Base-by-base conservation (phyloP, 75 land plant species). In the Larix kaempferi region DNA sequence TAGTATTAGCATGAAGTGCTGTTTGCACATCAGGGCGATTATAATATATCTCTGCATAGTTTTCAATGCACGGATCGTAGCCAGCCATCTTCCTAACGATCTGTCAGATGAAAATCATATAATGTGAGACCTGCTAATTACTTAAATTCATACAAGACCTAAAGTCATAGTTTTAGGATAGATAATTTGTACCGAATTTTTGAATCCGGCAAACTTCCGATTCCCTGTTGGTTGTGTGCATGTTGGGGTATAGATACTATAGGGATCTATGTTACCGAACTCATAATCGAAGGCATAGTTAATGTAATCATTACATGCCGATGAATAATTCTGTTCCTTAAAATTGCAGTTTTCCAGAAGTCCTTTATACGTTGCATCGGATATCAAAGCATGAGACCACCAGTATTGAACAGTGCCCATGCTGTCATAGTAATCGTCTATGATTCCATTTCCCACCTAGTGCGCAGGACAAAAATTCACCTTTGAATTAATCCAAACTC, bases 361-460 rank as follows among this genome's bases (percentile, higher is more conserved):
- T n/a, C n/a, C 57, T 12, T 37, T 64, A 73, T 89, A 92, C 5
- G 91, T 84, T 25, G 81, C 54, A 81, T 95, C 94, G 16, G 98
- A 95, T 11, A 95, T 91, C 78, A 95, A 74, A 65, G 95, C 98
- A 81, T 90, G 91, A 21, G 87, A 79, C 93, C 93, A 92, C 98
- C 93, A 91, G 76, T 90, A 95, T 79, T 95, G 93, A 35, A 95
- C 82, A 3, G 88, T 84, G n/a, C 98, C 98, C 64, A 95, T 58
- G 71, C 81, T 86, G 84, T 95, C 98, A 84, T 89, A 86, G 59
- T 87, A 89, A 74, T 88, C 86, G 79, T 95, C 98, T 22, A 88
- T 87, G 13, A 95, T 89, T 73, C 89, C 93, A 85, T 95, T 95
- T 21, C 98, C 98, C 4, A 92, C 91, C 98, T 29, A 29, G 33